Conservation (phyloP, 2,329 filamentous ascomycete species). For the Berkeleyomyces basicola region DNA sequence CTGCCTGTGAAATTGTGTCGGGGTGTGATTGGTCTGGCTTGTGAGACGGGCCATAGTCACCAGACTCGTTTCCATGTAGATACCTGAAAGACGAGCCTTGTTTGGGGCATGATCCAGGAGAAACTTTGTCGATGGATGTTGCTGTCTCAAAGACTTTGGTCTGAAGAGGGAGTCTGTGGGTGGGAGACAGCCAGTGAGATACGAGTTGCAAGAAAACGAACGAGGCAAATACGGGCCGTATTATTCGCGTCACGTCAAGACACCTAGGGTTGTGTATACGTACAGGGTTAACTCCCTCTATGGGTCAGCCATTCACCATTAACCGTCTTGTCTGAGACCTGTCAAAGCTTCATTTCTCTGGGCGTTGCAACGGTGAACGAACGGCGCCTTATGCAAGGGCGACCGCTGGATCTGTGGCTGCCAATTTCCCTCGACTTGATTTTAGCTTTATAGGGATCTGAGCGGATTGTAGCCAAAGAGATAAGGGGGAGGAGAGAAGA, state of each 20-base stretch:
- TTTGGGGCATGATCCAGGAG: not conserved
- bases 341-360: not conserved
- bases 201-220: not conserved
- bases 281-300: not conserved
- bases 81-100: not conserved
- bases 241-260: no score
- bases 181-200: not conserved
- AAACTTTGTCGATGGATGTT: not conserved
- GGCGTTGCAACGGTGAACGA: not conserved
- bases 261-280: not conserved
- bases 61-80: no score
- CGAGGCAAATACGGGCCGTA: not conserved
- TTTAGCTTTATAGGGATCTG: not conserved
- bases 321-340: not conserved
- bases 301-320: no score
- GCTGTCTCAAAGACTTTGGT: not conserved
- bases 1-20: no score
- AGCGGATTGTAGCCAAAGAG: no score
- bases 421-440: not conserved
- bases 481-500: not conserved
- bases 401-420: not conserved
- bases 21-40: no score
- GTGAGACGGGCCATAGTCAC: no score
- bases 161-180: no score
- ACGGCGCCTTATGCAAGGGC: not conserved